Percentiles rank a stretch among this genome's conserved stretches.
phyloP scores from a whole-genome alignment of 352 stramenopile species.

The Pythium rhizo-oryzae region DNA sequence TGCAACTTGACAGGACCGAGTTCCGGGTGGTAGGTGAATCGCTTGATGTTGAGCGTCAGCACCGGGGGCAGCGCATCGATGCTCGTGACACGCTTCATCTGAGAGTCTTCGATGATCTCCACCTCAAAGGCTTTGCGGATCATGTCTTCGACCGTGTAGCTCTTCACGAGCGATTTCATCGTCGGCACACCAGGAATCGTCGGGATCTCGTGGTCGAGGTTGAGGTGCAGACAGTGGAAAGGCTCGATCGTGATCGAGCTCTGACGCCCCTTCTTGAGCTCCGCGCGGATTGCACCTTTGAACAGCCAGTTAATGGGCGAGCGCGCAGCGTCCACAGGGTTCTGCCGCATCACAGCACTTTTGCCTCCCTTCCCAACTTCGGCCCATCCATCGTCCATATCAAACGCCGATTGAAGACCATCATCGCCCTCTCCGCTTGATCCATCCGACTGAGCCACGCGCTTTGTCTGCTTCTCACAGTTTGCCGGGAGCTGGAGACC shows the following conservation, averaged over 20 bases:
- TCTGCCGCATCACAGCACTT: constrained; percentile 76
- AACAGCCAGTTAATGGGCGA: constrained; percentile 89
- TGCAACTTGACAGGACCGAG: constrained; percentile 80
- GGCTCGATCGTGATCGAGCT: constrained; percentile 86
- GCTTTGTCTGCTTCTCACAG: constrained; percentile 71
- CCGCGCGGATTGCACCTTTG: constrained; percentile 77
- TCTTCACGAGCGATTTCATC: constrained; percentile 44
- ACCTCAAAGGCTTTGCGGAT: constrained; percentile 74
- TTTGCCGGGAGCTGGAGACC: constrained; percentile 52
- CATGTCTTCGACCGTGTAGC: constrained; percentile 75
- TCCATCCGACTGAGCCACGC: constrained; percentile 5
- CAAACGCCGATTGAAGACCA: constrained; percentile 23
- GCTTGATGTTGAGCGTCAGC: constrained; percentile 83
- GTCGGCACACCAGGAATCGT: constrained; percentile 27
- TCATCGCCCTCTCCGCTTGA: neutral
- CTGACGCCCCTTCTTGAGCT: constrained; percentile 73
- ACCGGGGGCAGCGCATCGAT: constrained; percentile 80
- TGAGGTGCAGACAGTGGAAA: constrained; percentile 87
- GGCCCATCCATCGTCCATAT: constrained; percentile 73
- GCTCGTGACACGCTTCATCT: constrained; percentile 73
- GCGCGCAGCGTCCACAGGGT: constrained; percentile 56
- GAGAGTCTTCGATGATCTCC: constrained; percentile 71
- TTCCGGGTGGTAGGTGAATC: constrained; percentile 84
- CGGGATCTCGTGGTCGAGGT: constrained; percentile 60
- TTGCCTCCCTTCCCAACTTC: constrained; percentile 82